Evolutionary conservation across 2,329 filamentous ascomycete genomes (phyloP), one percentile per base, ranked within the genome.

Genomic region (Colletotrichum endophyticum): DNA sequence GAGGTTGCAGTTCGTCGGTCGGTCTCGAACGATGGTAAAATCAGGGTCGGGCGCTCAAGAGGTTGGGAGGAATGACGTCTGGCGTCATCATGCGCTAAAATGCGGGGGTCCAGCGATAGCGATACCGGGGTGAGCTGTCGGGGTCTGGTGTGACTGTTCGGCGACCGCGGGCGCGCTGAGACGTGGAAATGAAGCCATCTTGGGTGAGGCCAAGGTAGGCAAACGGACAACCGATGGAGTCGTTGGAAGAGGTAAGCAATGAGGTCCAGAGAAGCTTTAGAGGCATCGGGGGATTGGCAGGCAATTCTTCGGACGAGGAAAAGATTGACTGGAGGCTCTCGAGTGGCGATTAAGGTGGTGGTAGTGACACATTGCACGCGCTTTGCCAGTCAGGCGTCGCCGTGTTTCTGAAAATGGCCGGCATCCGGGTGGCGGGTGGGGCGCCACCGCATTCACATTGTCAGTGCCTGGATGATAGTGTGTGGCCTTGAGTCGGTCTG

Each of bases 231-330:
- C 15, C 32, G 25, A 44, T 34, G 44, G 27, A n/a, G 64, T 49
- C n/a, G 44, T 66, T 36, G 62, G 27, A 16, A 16, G 7, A 27
- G 19, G 62, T 30, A 22, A 16, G 66, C 13, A n/a, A 66, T n/a
- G 74, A 69, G 34, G 74, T 76, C 30, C n/a, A 76, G 66, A 74
- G 36, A 76, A 76, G 74, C 59, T 76, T 74, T 73, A 32, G 27
- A 49, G 36, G 15, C 22, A 30, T n/a, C 13, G 32, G 64, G 34
- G 57, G 59, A 59, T 63, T 73, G 49, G 64, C 74, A 66, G 66
- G 74, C 74, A 15, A 64, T 32, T 64, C 57, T 73, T 76, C 49
- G 64, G 64, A 61, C 70, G 64, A 69, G 70, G 73, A 25, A 73
- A 76, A 56, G 64, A 73, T 73, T 73, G 44, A 62, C 74, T 39